These are phyloP conservation scores for Turnera subulata DNA, from an alignment of 345 rosid genomes.

Conservation along the genomic window DNA sequence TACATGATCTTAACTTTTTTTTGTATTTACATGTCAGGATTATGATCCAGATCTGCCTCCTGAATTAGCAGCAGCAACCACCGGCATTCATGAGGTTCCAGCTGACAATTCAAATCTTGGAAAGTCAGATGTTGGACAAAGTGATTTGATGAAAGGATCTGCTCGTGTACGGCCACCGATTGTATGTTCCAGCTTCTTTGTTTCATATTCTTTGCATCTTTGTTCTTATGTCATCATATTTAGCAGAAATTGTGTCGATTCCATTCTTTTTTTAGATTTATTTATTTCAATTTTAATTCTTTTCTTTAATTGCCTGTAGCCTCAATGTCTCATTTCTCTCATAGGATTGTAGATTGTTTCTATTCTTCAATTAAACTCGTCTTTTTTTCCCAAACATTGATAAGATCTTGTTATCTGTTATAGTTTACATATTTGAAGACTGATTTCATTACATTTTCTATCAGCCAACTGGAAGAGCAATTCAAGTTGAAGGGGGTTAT, in stretches of 20 bases:
- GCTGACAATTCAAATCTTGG: conserved; percentile 51
- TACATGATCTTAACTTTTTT: conserved; percentile 10
- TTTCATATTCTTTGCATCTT: not conserved
- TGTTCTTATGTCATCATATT: too few species aligned
- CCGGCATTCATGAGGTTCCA: conserved; percentile 62
- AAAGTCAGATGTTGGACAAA: conserved; percentile 57
- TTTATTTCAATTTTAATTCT: not conserved
- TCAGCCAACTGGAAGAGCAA: conserved; percentile 97
- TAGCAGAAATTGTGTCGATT: too few species aligned
- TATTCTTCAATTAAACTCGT: not conserved
- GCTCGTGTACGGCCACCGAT: conserved; percentile 67
- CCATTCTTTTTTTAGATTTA: not conserved
- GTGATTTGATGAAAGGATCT: conserved; percentile 52
- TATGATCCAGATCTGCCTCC: conserved; percentile 98
- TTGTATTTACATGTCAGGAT: conserved; percentile 48
- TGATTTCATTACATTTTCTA: conserved; percentile 14
- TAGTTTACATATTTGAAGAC: conserved; percentile 10
- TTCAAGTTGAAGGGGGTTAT: conserved; percentile 88
- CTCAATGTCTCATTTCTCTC: not conserved
- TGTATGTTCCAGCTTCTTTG: conserved; percentile 45
- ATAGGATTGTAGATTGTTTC: not conserved
- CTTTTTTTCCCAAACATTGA: conserved; percentile 1
- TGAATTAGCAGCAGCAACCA: conserved; percentile 92
- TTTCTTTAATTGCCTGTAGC: not conserved
- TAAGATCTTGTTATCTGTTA: conserved; percentile 6